Conservation (phyloP, 257 asterid genomes). For the Perilla frutescens region DNA sequence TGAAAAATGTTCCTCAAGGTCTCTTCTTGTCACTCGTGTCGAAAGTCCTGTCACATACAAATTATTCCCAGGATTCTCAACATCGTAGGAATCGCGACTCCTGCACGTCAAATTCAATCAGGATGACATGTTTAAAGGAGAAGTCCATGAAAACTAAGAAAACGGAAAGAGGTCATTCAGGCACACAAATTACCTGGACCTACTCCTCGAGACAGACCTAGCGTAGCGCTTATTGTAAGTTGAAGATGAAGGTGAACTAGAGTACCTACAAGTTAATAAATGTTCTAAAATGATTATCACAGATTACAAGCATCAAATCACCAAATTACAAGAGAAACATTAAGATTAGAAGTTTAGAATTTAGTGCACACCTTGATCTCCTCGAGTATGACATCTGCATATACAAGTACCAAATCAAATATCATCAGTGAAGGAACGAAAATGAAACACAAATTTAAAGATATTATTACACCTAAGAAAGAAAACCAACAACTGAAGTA, state of each 20-base stretch:
- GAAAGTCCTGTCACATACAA: conserved; percentile 93
- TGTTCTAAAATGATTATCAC: neutral
- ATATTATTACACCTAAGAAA: too few relatives aligned
- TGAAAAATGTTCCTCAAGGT: conserved; percentile 80
- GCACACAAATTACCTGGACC: conserved; percentile 62
- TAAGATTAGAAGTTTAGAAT: neutral
- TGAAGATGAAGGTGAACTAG: conserved; percentile 55
- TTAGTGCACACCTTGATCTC: conserved; percentile 62
- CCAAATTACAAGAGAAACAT: neutral
- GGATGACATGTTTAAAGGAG: neutral
- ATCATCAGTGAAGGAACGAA: neutral
- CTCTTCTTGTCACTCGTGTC: conserved; percentile 64
- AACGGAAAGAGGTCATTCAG: neutral
- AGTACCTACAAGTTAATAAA: conserved; percentile 48
- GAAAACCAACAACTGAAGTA: too few relatives aligned
- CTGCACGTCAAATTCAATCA: conserved; percentile 38
- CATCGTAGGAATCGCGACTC: conserved; percentile 67
- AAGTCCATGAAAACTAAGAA: neutral
- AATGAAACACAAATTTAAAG: neutral
- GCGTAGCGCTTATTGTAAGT: conserved; percentile 40
- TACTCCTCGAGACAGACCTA: conserved; percentile 70
- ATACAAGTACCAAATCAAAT: conserved; percentile 11
- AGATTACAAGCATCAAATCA: neutral
- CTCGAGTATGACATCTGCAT: conserved; percentile 81
- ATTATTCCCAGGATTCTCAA: conserved; percentile 93